Evolutionary conservation across 2,329 filamentous ascomycete genomes (phyloP), one percentile per base, ranked within the genome.

Genomic region (Akanthomyces muscarius): DNA sequence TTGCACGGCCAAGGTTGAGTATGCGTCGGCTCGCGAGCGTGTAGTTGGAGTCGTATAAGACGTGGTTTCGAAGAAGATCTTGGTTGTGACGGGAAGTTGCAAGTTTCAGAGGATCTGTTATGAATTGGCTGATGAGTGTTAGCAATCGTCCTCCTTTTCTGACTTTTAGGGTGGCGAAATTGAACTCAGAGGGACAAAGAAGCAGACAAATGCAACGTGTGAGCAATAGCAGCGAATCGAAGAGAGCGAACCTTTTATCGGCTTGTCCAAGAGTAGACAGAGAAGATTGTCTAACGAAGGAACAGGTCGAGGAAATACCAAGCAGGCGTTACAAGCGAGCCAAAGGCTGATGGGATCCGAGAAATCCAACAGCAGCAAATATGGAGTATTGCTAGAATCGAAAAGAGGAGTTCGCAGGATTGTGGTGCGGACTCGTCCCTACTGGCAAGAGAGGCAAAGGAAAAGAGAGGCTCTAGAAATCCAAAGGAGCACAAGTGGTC

Each of bases 1-100:
- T 81, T 63, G 3, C 25, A 2, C 18, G 30, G 14, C 10, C 18
- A 18, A 50, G 21, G 11, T 8, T 23, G 21, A 10, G 36, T 30
- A 30, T 41, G 11, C 33, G 11, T 57, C n/a, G 23, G 18, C 23
- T 59, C 11, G 45, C 42, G 16, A 28, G 42, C 23, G 30, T 38
- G 23, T 13, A 38, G 11, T 23, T 44, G 44, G 36, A 51, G 45
- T 55, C 44, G 53, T 42, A 30, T 4, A 18, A 11, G 18, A 56
- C 10, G 7, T 51, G 21, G 18, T 14, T 28, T 48, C 11, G 23
- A 42, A 25, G 23, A 36, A 1, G 21, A 47, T 30, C 8, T 14
- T 5, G 44, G 5, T 23, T 6, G 21, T 18, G 18, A 4, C 25
- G 42, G 28, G 48, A 53, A 47, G 38, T 10, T 33, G n/a, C 21